Evolutionary conservation across 1,284 basidiomycete genomes (phyloP).

Genomic region (Tilletia caries): DNA sequence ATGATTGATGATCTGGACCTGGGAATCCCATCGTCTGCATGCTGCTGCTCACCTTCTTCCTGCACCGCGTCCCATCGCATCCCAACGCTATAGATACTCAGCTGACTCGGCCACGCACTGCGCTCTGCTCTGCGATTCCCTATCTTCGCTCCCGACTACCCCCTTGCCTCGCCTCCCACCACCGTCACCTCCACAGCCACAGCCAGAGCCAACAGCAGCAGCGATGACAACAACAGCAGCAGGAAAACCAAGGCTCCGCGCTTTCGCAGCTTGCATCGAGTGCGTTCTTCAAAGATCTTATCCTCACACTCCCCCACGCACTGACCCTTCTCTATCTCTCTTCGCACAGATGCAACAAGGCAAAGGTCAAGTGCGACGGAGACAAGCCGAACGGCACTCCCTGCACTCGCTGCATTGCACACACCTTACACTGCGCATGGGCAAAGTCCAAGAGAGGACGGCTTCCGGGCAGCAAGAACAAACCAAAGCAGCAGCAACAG

Average conservation of each 20-base stretch:
- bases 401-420: neutral
- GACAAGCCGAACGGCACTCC: slow-evolving; percentile 1
- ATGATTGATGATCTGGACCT: too few species aligned
- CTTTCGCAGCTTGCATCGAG: slow-evolving; percentile 10
- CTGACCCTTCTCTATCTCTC: neutral
- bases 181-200: neutral
- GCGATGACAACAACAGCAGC: neutral
- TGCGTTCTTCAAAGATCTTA: neutral
- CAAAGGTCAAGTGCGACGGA: slow-evolving; percentile 11
- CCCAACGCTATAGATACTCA: too few species aligned
- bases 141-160: neutral
- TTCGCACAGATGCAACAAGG: slow-evolving; percentile 7
- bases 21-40: too few species aligned
- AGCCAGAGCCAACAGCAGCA: neutral
- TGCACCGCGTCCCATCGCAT: too few species aligned
- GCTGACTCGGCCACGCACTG: too few species aligned
- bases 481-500: neutral
- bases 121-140: too few species aligned
- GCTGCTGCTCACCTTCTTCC: too few species aligned
- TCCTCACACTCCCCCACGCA: neutral
- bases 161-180: neutral
- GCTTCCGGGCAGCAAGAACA: slow-evolving; percentile 2
- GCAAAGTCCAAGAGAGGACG: neutral
- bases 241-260: slow-evolving; percentile 7
- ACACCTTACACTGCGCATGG: neutral